phyloP scores from a whole-genome alignment of 495 filamentous ascomycete genomes.

The Penicillium mononematosum region DNA sequence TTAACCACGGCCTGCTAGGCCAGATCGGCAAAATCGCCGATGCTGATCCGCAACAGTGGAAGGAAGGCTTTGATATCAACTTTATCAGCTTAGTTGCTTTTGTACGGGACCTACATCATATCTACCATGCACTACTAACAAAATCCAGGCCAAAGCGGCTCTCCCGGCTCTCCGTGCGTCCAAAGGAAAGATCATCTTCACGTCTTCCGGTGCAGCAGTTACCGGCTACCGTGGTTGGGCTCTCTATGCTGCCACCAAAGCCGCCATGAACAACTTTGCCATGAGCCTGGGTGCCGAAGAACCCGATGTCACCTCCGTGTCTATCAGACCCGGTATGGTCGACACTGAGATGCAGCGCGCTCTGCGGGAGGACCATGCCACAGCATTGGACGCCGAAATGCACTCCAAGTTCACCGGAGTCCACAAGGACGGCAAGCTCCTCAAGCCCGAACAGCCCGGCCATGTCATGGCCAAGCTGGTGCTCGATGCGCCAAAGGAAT shows the following conservation, averaged over 20 bases:
- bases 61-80: conserved; percentile 74
- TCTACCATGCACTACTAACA: conserved; percentile 17
- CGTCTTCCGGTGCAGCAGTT: conserved; percentile 72
- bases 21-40: conserved; percentile 74
- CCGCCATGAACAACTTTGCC: conserved; percentile 81
- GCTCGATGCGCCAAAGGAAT: conserved; percentile 56
- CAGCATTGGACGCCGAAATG: conserved; percentile 62
- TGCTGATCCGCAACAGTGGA: conserved; percentile 67
- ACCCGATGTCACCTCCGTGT: conserved; percentile 66
- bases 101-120: conserved; percentile 48
- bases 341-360: conserved; percentile 93
- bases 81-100: conserved; percentile 77
- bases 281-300: conserved; percentile 75
- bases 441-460: conserved; percentile 82
- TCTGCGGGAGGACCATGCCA: conserved; percentile 67
- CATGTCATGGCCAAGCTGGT: conserved; percentile 80
- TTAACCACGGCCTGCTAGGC: conserved; percentile 83
- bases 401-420: conserved; percentile 67
- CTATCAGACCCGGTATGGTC: conserved; percentile 78
- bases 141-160: conserved; percentile 63
- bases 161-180: conserved; percentile 68
- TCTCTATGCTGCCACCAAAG: conserved; percentile 81
- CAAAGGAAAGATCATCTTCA: conserved; percentile 69
- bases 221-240: conserved; percentile 72
- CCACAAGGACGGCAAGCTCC: conserved; percentile 63